These are phyloP conservation scores for Agroathelia rolfsii DNA, from an alignment of 1,284 basidiomycete species.

Conservation along the genomic window DNA sequence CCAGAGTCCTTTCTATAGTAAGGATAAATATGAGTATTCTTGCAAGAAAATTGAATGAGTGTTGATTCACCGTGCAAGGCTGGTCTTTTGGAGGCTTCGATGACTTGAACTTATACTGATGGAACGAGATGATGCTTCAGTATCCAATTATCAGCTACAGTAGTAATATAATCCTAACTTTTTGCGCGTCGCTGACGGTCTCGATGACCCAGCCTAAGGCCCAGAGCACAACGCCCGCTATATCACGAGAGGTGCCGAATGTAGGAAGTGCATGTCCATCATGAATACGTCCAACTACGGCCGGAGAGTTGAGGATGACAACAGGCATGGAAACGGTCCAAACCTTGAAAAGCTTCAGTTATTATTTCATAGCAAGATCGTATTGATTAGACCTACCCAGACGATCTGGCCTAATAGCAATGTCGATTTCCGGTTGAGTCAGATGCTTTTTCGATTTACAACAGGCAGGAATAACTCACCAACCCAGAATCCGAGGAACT, in stretches of 20 bases:
- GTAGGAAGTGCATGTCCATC: conserved; percentile 35
- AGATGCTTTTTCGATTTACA: too few relatives aligned
- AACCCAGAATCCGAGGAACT: conserved; percentile 51
- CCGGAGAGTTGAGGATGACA: conserved; percentile 59
- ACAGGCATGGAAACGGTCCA: conserved; percentile 62
- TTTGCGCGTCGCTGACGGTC: conserved; percentile 53
- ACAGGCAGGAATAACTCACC: conserved; percentile 21
- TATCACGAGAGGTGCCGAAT: conserved; percentile 58
- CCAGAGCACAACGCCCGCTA: conserved; percentile 62
- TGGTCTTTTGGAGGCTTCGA: too few relatives aligned
- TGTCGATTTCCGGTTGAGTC: too few relatives aligned
- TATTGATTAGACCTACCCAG: conserved; percentile 40
- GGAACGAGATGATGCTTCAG: too few relatives aligned
- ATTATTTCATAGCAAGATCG: too few relatives aligned
- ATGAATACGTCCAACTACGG: conserved; percentile 38
- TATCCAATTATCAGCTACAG: too few relatives aligned
- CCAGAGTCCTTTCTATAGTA: conserved; percentile 41
- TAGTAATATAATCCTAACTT: too few relatives aligned
- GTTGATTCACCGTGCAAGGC: conserved; percentile 33
- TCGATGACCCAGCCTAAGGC: conserved; percentile 53
- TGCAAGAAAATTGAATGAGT: background rate
- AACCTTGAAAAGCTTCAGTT: conserved; percentile 39
- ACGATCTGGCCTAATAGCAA: conserved; percentile 50
- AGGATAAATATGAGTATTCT: background rate
- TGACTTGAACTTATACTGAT: too few relatives aligned